These are phyloP conservation scores for Udeniomyces megalosporus DNA, from an alignment of 768 basidiomycete genomes.

Conservation along the genomic window DNA sequence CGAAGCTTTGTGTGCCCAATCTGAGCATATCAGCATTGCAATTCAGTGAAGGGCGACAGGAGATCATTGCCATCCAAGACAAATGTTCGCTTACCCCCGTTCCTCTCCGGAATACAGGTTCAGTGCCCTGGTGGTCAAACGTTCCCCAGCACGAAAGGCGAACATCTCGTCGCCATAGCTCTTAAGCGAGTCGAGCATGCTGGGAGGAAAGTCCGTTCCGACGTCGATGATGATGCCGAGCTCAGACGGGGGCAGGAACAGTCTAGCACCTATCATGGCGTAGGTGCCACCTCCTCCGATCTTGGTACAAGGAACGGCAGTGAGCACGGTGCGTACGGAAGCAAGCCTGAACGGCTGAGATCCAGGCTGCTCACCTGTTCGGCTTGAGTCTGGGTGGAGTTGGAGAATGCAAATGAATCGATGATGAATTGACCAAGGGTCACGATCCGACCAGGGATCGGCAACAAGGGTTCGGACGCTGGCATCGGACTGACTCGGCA, in stretches of 20 bases:
- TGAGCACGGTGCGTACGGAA: too few species aligned
- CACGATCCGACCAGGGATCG: neutral
- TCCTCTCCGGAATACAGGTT: constrained; percentile 41
- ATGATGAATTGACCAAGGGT: constrained; percentile 56
- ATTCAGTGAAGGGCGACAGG: neutral
- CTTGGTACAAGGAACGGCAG: too few species aligned
- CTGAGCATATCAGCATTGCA: neutral
- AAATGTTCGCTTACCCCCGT: neutral
- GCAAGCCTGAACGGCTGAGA: too few species aligned
- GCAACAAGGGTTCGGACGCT: too few species aligned
- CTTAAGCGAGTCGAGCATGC: constrained; percentile 42
- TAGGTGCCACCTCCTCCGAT: constrained; percentile 73
- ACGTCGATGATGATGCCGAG: constrained; percentile 73
- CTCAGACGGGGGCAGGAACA: constrained; percentile 2
- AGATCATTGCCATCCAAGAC: neutral
- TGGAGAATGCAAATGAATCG: constrained; percentile 51
- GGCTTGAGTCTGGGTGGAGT: constrained; percentile 38
- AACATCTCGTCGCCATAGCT: constrained; percentile 60
- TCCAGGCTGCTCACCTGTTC: too few species aligned
- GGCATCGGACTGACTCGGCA: too few species aligned
- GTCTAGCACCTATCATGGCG: constrained; percentile 51
- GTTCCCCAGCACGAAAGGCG: constrained; percentile 46
- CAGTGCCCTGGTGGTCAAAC: constrained; percentile 52
- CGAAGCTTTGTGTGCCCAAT: constrained; percentile 39
- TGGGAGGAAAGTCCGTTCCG: constrained; percentile 55